Base-by-base conservation (phyloP, 2,329 filamentous ascomycete species). In the Hymenoscyphus linearis region DNA sequence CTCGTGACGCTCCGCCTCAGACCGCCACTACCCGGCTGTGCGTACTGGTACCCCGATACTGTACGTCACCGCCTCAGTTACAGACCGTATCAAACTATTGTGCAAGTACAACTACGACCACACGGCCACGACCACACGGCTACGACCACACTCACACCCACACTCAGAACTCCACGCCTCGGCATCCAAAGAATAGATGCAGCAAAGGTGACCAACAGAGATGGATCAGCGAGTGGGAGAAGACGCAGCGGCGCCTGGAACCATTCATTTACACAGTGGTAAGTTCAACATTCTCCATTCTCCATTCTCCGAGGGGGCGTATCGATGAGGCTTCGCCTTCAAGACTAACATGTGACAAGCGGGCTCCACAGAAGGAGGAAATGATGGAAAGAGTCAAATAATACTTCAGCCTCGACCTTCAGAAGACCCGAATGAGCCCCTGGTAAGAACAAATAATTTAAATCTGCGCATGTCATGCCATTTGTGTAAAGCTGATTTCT, bases 341-440 rank as follows among this genome's bases (percentile, higher is more conserved):
- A 16, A 31, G 10, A 5, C 31, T 31, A 54, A 31, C 52, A 54
- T 35, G 31, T 31, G 14, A 54, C 26, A 25, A 54, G 52, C 26
- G 31, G 52, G 26, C 52, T 31, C n/a, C 31, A n/a, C 13, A 54
- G 27, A n/a, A n/a, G 40, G 40, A n/a, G 31, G 4, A 50, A 12
- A 12, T 25, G 27, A 22, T 14, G 44, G 57, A n/a, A 18, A 58
- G 34, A 40, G 31, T n/a, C 57, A 52, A 25, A 27, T 58, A 47
- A 52, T 62, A 55, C 35, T 63, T 35, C 57, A 66, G 34, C 66
- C 66, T 16, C 52, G 35, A 22, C 64, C 66, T 14, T 58, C 55
- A 22, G 58, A 62, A 3, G 60, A 66, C 53, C 60, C 60, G 2
- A 67, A 67, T 57, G 66, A 67, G 55, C 66, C 64, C 4, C 54